Evolutionary conservation across 495 filamentous ascomycete species (phyloP), one percentile per base, ranked within the genome.

Genomic region (Penicillium fimorum): DNA sequence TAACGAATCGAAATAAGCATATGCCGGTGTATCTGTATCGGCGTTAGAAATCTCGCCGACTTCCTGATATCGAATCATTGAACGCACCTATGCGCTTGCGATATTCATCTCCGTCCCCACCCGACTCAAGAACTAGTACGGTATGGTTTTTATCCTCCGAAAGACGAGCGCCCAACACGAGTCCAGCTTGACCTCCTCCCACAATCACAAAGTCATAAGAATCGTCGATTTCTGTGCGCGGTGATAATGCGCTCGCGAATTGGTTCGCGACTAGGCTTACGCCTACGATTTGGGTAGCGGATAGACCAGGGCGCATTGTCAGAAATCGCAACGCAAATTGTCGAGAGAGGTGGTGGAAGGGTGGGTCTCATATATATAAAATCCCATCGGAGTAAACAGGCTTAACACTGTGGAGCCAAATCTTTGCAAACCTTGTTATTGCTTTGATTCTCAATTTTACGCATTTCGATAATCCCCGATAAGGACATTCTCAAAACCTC

Each of bases 131-230:
- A 24, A 78, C 73, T 17, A 79, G 69, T 2, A 78, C 73, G 11
- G 58, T 70, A 35, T 73, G 64, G 56, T 67, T 69, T 8, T 53
- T 47, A 30, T 69, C 54, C 54, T 69, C 59, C 9, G 62, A 66
- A 24, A 67, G 46, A 15, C 65, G 63, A 20, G 45, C 58, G 32
- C 63, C 64, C 22, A 69, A 40, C 12, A 70, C 65, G 22, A 74
- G 69, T 63, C 75, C 67, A 50, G 72, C 56, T 60, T 71, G 58
- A 58, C 75, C 69, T 22, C 76, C 77, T 13, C 79, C 77, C 6
- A 77, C 69, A 45, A 80, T 68, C 42, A 82, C 66, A 61, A 79
- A 81, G 46, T 79, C 77, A 38, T 80, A 81, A 2, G 63, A 53
- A 33, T 66, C 61, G 7, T 56, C 55, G 33, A 70, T 69, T 53